Percentiles rank a stretch among this genome's conserved stretches.
phyloP scores from a whole-genome alignment of 345 rosid species.

The Eucalyptus victrix region DNA sequence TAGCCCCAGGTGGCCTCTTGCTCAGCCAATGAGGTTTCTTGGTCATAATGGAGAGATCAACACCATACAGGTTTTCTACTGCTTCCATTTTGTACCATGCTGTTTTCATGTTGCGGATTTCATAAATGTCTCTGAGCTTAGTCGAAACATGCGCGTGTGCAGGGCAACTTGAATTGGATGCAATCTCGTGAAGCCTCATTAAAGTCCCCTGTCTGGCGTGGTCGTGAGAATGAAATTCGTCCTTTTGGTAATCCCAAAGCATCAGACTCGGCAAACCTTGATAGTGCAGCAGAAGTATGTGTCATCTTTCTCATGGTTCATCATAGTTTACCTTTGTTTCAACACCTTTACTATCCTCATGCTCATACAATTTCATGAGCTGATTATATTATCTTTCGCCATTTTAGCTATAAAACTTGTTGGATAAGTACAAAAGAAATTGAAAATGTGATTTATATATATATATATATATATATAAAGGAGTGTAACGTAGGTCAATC shows the following conservation, averaged over 20 bases:
- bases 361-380: background rate
- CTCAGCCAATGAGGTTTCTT: constrained; percentile 99
- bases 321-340: background rate
- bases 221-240: constrained; percentile 92
- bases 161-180: constrained; percentile 99
- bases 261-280: constrained; percentile 97
- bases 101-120: background rate
- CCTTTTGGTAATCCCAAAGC: constrained; percentile 94
- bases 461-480: background rate
- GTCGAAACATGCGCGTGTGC: background rate
- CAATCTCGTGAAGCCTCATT: constrained; percentile 88
- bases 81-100: background rate
- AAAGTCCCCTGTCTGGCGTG: constrained; percentile 91
- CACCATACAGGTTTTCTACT: constrained; percentile 60
- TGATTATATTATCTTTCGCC: background rate
- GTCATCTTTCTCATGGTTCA: background rate
- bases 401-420: background rate
- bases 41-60: constrained; percentile 99
- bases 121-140: background rate
- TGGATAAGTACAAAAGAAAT: background rate
- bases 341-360: background rate
- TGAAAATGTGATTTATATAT: background rate
- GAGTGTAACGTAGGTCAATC: background rate
- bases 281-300: constrained; percentile 93
- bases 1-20: constrained; percentile 99